Conservation (phyloP, 192 early-diverging fungal genomes). For the Pilobolus umbonatus region DNA sequence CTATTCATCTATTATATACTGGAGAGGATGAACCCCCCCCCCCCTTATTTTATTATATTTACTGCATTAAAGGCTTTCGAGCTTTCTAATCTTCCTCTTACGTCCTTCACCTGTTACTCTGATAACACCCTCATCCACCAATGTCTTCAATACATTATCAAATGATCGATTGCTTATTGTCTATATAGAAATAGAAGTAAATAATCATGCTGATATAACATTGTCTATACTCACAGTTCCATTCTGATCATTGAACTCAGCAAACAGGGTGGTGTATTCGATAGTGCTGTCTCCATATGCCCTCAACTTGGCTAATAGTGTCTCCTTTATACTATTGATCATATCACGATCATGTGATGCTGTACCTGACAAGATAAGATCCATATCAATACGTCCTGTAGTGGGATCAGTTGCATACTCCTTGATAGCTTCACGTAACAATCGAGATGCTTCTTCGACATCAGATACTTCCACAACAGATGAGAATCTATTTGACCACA, state of each 20-base stretch:
- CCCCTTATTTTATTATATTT: too few relatives aligned
- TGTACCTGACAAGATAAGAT: slow-evolving; percentile 87
- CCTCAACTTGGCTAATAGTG: slow-evolving; percentile 40
- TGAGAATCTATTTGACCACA: slow-evolving; percentile 50
- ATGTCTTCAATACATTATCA: slow-evolving; percentile 49
- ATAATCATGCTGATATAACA: neutral
- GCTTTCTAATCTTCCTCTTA: slow-evolving; percentile 28
- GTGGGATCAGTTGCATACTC: slow-evolving; percentile 88
- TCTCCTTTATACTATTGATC: slow-evolving; percentile 54
- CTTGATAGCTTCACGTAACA: slow-evolving; percentile 87
- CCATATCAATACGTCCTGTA: slow-evolving; percentile 92
- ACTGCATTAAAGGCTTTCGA: too few relatives aligned
- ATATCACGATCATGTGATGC: slow-evolving; percentile 67
- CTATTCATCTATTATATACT: too few relatives aligned
- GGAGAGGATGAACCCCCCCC: too few relatives aligned
- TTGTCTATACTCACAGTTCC: slow-evolving; percentile 34
- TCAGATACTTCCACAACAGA: slow-evolving; percentile 68
- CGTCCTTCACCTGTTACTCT: slow-evolving; percentile 37
- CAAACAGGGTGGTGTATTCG: slow-evolving; percentile 36
- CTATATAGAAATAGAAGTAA: slow-evolving; percentile 22
- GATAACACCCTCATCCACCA: slow-evolving; percentile 49
- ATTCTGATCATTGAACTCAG: slow-evolving; percentile 45
- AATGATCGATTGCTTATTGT: slow-evolving; percentile 47
- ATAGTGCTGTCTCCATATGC: slow-evolving; percentile 30
- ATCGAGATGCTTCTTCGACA: slow-evolving; percentile 83